Conservation (phyloP, 306 rosid genomes). For the Corylus americana region DNA sequence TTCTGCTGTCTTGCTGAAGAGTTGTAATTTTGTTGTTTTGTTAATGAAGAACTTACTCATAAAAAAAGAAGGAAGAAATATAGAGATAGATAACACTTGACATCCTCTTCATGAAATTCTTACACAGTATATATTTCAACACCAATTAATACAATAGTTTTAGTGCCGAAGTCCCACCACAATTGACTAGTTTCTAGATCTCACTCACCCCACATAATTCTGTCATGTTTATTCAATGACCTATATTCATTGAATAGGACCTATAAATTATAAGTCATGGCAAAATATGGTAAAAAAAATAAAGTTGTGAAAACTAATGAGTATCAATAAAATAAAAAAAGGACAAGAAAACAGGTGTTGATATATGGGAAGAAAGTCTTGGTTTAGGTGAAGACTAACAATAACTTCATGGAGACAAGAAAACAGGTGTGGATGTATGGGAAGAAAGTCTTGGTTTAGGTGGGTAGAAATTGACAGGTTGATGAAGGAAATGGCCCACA, state of each 20-base stretch:
- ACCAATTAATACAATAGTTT: no score
- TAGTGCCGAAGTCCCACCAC: conserved; percentile 12
- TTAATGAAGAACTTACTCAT: no score
- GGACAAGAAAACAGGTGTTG: conserved; percentile 38
- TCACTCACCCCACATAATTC: conserved; percentile 6
- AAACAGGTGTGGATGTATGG: conserved; percentile 29
- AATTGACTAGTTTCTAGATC: conserved; percentile 27
- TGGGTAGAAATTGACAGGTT: conserved; percentile 45
- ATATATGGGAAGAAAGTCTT: background rate
- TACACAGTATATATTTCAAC: no score
- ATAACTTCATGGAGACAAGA: conserved; percentile 35
- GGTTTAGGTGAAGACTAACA: conserved; percentile 8
- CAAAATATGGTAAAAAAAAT: background rate
- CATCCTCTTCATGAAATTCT: no score
- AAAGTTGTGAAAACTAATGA: conserved; percentile 8
- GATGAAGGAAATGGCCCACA: conserved; percentile 31
- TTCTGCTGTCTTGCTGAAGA: no score
- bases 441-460: conserved; percentile 74
- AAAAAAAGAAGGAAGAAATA: no score
- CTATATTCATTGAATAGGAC: conserved; percentile 19
- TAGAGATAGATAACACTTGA: no score
- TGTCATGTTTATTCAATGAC: conserved; percentile 15
- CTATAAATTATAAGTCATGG: background rate
- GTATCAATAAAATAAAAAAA: conserved; percentile 24
- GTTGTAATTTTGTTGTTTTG: no score